phyloP scores from a whole-genome alignment of 2,329 filamentous ascomycete species.

The Curvularia verruculosa region DNA sequence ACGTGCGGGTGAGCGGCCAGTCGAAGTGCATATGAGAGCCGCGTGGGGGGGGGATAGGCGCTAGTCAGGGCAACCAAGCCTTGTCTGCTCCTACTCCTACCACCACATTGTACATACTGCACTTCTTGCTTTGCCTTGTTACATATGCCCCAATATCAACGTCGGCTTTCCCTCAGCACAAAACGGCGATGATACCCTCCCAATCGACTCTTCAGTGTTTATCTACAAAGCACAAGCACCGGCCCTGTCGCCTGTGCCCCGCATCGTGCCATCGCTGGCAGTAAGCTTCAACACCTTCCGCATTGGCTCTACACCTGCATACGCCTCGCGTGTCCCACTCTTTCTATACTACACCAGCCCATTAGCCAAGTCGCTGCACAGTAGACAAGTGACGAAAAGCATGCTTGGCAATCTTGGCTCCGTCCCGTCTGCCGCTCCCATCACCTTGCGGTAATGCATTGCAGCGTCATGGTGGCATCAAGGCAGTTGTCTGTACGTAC shows the following conservation, averaged over 20 bases:
- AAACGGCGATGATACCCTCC: background rate
- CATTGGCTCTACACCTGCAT: constrained; percentile 2
- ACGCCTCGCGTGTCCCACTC: background rate
- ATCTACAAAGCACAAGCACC: background rate
- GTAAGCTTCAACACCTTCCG: constrained; percentile 13
- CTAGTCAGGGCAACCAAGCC: background rate
- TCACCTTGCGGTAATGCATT: constrained; percentile 13
- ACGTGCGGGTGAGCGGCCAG: background rate
- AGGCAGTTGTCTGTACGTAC: constrained; percentile 11
- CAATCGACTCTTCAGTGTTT: background rate
- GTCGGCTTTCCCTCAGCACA: background rate
- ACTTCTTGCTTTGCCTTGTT: background rate
- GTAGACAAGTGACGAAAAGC: constrained; percentile 14
- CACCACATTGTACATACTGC: background rate
- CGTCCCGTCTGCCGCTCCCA: constrained; percentile 25
- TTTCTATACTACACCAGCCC: background rate
- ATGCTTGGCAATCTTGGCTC: constrained; percentile 31
- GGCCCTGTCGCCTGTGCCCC: background rate
- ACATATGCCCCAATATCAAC: background rate
- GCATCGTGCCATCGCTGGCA: constrained; percentile 2
- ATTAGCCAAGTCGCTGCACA: constrained; percentile 3
- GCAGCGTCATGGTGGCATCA: constrained; percentile 21
- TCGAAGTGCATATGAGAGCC: background rate
- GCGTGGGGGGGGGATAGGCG: background rate
- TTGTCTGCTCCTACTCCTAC: background rate